A percentile compares a stretch with the other conserved stretches of the same genome.
Conservation (phyloP, 2,329 filamentous ascomycete genomes). For the Sordariomycetes sp. region DNA sequence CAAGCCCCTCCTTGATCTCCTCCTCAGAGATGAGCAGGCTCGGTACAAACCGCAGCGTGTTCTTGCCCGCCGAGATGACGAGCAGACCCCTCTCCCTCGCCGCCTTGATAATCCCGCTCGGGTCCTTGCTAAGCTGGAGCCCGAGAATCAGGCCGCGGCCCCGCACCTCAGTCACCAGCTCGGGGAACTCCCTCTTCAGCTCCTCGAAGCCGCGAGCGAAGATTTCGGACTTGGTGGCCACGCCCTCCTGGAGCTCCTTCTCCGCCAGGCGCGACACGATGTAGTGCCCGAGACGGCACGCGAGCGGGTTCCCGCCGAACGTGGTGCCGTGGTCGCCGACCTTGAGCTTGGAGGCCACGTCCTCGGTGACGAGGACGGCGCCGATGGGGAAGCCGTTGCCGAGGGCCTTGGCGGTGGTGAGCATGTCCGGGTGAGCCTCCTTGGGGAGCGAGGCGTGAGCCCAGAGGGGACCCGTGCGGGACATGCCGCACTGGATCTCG, state of each 20-base stretch:
- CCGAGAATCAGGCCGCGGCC: constrained; percentile 80
- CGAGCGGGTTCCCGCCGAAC: constrained; percentile 85
- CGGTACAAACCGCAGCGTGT: constrained; percentile 86
- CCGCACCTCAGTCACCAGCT: constrained; percentile 63
- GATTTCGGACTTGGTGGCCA: constrained; percentile 49
- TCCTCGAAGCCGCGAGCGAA: constrained; percentile 33
- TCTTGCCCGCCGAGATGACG: constrained; percentile 84
- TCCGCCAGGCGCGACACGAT: constrained; percentile 68
- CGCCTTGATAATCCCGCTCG: constrained; percentile 62
- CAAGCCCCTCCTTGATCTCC: constrained; percentile 68
- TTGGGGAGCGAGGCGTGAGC: constrained; percentile 64
- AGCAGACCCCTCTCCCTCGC: constrained; percentile 78
- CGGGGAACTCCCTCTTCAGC: constrained; percentile 41
- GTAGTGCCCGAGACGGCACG: constrained; percentile 72
- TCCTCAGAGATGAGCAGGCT: constrained; percentile 67
- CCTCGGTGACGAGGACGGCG: constrained; percentile 37
- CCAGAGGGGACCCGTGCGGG: constrained; percentile 81
- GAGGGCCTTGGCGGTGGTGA: constrained; percentile 90
- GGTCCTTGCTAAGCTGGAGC: constrained; percentile 66
- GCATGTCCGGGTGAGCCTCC: constrained; percentile 81
- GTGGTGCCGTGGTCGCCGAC: constrained; percentile 84
- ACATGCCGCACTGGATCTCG: constrained; percentile 91
- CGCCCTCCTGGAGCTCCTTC: constrained; percentile 52
- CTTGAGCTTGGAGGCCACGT: constrained; percentile 26
- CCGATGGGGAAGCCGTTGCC: constrained; percentile 95